Conservation (phyloP, 441 rosid genomes). For the Croton setiger region DNA sequence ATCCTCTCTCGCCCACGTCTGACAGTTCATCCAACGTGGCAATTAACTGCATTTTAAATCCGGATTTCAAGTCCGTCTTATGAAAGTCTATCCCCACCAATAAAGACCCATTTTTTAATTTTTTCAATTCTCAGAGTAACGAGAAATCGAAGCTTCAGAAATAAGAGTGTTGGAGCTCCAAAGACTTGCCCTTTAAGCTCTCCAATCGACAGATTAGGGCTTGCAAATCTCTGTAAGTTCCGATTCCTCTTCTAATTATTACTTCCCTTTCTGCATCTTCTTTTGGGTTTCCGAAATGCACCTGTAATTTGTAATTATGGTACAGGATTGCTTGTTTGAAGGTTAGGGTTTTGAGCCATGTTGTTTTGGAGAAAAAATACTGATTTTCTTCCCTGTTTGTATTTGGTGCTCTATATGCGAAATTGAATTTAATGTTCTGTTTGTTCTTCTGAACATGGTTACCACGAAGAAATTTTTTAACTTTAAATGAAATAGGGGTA, state of each 20-base stretch:
- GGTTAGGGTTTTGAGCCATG: constrained; percentile 1
- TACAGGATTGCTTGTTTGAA: background rate
- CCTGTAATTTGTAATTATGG: background rate
- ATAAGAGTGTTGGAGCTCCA: background rate
- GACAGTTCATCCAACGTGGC: constrained; percentile 47
- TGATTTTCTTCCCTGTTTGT: background rate
- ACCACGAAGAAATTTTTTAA: background rate
- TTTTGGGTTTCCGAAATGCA: background rate
- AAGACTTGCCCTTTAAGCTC: constrained; percentile 8
- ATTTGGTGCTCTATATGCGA: background rate
- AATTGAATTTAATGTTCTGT: constrained; percentile 14
- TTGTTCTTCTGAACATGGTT: constrained; percentile 23
- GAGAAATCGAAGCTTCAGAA: constrained; percentile 11
- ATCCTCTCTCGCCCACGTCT: constrained; percentile 15
- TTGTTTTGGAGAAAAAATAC: background rate
- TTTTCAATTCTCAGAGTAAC: constrained; percentile 2
- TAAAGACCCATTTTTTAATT: background rate
- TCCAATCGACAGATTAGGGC: constrained; percentile 11
- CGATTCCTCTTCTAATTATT: constrained; percentile 1
- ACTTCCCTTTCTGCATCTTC: background rate
- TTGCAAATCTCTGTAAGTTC: constrained; percentile 26
- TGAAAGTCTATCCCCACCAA: constrained; percentile 8
- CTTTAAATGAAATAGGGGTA: constrained; percentile 9
- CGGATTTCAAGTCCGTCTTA: constrained; percentile 62
- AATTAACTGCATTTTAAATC: constrained; percentile 62